Evolutionary conservation across 2,329 filamentous ascomycete genomes (phyloP), one percentile per base, ranked within the genome.

Genomic region (Ophiostoma fasciatum): DNA sequence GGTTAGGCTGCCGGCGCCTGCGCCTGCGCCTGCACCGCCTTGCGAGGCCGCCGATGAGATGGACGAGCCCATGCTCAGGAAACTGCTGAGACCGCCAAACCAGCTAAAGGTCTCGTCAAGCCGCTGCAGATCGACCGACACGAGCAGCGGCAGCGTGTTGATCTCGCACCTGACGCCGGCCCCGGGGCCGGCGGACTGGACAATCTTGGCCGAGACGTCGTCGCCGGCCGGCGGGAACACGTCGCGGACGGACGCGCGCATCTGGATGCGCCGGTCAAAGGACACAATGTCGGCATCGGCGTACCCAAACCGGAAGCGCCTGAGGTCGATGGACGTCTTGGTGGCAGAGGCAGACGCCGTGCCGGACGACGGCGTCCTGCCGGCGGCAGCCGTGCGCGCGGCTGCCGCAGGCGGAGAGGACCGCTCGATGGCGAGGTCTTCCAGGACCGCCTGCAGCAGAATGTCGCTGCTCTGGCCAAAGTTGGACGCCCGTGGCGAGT

Each of bases 81-180:
- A 79, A 45, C 85, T 84, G 53, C 87, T 94, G 29, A 98, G 62
- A 0, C 90, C 90, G 25, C 90, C 90, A 56, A 94, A 87, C 66
- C 82, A 84, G 38, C 74, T 74, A 41, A 96, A 75, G 0, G 82
- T 82, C 48, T 94, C 85, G 47, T 96, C 90, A 17, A 96, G 60
- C 37, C 73, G 71, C 44, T 79, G 77, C 13, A 94, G 60, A 50
- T 96, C 82, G 28, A 96, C 58, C 38, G 76, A 71, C 9, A 94
- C 54, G 40, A 78, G 72, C 2, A 94, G 55, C 6, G 87, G 84
- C 9, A 92, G 64, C 0, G 85, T 92, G 35, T 74, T 71, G 12
- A 94, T 53, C 22, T 81, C 74, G 13, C 81, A 67, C n/a, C n/a
- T n/a, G n/a, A n/a, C n/a, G n/a, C n/a, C n/a, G 38, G 61, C 61